Conservation (phyloP, 2,329 filamentous ascomycete genomes). For the Neonectria hederae region DNA sequence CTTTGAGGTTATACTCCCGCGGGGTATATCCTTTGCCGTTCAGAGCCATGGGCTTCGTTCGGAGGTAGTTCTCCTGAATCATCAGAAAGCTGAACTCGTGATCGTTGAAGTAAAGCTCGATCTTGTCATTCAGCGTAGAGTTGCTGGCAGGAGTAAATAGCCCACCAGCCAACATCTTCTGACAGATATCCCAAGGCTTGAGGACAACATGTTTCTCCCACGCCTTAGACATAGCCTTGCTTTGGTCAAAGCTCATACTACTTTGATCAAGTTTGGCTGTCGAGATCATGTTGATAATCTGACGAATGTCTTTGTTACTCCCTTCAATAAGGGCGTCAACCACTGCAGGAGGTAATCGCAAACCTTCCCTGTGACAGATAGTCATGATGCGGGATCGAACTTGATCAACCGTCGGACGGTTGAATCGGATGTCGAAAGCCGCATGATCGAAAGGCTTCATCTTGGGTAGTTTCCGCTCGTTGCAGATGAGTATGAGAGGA, state of each 20-base stretch:
- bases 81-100: conserved; percentile 97
- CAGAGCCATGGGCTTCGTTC: conserved; percentile 76
- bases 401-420: conserved; percentile 88
- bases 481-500: conserved; percentile 97
- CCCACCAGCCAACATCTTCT: conserved; percentile 88
- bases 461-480: conserved; percentile 90
- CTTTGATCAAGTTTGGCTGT: conserved; percentile 89
- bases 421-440: conserved; percentile 86
- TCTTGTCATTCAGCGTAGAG: conserved; percentile 93
- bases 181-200: conserved; percentile 97
- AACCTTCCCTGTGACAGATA: conserved; percentile 89
- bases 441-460: conserved; percentile 98
- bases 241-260: conserved; percentile 82
- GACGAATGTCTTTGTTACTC: conserved; percentile 93
- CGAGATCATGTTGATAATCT: conserved; percentile 98
- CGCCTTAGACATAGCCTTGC: conserved; percentile 93
- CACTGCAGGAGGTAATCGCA: conserved; percentile 84
- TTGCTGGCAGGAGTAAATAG: conserved; percentile 87
- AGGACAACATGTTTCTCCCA: conserved; percentile 98
- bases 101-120: conserved; percentile 98
- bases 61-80: conserved; percentile 98
- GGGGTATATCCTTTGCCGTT: conserved; percentile 64
- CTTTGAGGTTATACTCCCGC: conserved; percentile 78
- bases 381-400: conserved; percentile 93
- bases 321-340: conserved; percentile 96